phyloP scores from a whole-genome alignment of 2,329 filamentous ascomycete genomes.

The Chrysoporthe puriensis region DNA sequence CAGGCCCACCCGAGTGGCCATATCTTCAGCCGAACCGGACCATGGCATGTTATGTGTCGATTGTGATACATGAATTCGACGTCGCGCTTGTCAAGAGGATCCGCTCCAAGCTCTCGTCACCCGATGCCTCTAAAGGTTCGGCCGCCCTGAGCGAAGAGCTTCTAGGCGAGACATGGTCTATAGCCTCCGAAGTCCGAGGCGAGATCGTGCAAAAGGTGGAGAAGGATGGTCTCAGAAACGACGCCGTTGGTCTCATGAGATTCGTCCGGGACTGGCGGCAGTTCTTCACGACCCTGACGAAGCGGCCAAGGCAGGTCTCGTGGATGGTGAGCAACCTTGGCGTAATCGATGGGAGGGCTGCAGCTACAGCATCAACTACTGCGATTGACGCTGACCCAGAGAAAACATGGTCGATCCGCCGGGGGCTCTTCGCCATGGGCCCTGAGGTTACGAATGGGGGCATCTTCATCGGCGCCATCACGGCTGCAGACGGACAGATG shows the following conservation, averaged over 20 bases:
- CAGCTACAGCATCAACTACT: background rate
- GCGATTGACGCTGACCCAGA: background rate
- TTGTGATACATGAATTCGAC: conserved; percentile 13
- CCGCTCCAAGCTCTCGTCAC: background rate
- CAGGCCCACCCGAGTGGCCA: background rate
- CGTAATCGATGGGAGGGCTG: background rate
- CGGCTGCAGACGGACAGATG: background rate
- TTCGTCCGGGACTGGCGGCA: conserved; percentile 10
- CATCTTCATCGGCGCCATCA: background rate
- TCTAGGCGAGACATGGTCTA: background rate
- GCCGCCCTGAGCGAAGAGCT: background rate
- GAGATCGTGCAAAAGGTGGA: background rate
- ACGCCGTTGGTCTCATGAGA: conserved; percentile 1
- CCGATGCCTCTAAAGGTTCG: background rate
- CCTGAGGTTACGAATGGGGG: background rate
- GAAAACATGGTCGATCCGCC: background rate
- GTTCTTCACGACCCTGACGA: background rate
- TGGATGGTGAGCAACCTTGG: background rate
- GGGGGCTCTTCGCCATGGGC: background rate
- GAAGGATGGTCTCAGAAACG: background rate
- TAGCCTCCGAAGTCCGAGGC: background rate
- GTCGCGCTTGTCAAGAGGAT: background rate
- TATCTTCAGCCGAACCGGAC: conserved; percentile 23
- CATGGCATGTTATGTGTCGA: conserved; percentile 30
- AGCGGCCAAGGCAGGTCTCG: conserved; percentile 1